Percentiles rank a stretch among this genome's conserved stretches.
These are phyloP conservation scores for Davidsoniella neocaledoniae DNA, from an alignment of 2,329 filamentous ascomycete species.

Conservation along the genomic window DNA sequence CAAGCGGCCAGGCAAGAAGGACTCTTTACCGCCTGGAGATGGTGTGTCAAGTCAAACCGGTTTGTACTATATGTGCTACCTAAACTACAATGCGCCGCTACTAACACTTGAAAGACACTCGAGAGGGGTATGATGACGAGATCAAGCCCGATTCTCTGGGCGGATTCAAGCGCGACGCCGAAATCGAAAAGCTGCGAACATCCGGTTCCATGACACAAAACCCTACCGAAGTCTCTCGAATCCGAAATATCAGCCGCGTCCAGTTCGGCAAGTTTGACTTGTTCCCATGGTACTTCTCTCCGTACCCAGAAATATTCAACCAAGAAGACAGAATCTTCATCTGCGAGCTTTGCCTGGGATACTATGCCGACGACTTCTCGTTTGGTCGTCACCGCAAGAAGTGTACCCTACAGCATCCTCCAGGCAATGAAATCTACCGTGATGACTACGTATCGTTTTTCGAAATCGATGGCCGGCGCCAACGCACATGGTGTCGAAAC, in stretches of 20 bases:
- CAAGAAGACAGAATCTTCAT: slow-evolving; percentile 86
- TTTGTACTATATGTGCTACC: not conserved
- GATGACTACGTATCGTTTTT: slow-evolving; percentile 91
- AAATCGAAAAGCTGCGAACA: slow-evolving; percentile 90
- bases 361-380: slow-evolving; percentile 68
- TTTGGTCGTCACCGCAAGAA: slow-evolving; percentile 79
- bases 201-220: slow-evolving; percentile 98
- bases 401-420: slow-evolving; percentile 80
- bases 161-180: slow-evolving; percentile 64
- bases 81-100: not conserved
- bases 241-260: slow-evolving; percentile 83
- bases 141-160: slow-evolving; percentile 16
- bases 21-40: slow-evolving; percentile 35
- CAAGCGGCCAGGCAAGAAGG: slow-evolving; percentile 37
- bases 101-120: slow-evolving; percentile 21
- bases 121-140: slow-evolving; percentile 35
- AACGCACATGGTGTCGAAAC: slow-evolving; percentile 93
- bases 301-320: slow-evolving; percentile 78
- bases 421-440: slow-evolving; percentile 95
- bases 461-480: slow-evolving; percentile 86
- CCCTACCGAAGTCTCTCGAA: slow-evolving; percentile 86
- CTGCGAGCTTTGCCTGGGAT: slow-evolving; percentile 91
- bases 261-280: slow-evolving; percentile 88
- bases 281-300: slow-evolving; percentile 98
- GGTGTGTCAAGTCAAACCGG: slow-evolving; percentile 25